A percentile compares a stretch with the other conserved stretches of the same genome.
These are phyloP conservation scores for Whalleya microplaca DNA, from an alignment of 2,329 filamentous ascomycete species.

Conservation along the genomic window DNA sequence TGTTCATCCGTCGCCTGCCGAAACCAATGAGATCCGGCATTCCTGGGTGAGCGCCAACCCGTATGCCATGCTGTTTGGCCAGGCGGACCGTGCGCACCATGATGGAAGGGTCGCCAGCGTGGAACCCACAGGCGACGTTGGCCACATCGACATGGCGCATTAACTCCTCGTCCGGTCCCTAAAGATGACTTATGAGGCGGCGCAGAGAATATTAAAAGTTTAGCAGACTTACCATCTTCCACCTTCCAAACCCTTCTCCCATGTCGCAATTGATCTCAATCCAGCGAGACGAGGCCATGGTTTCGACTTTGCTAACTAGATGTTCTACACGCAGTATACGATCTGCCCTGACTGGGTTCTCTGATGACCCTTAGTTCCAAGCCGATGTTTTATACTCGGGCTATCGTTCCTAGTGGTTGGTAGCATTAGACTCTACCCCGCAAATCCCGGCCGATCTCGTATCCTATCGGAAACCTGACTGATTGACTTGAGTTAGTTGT, in stretches of 20 bases:
- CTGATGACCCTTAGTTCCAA: background rate
- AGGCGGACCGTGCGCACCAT: conserved; percentile 63
- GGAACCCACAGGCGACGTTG: conserved; percentile 65
- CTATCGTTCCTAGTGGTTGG: background rate
- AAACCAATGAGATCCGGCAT: conserved; percentile 69
- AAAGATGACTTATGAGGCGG: conserved; percentile 8
- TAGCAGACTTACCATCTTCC: conserved; percentile 39
- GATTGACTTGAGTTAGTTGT: background rate
- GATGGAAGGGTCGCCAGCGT: conserved; percentile 64
- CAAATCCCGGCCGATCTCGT: background rate
- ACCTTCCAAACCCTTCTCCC: conserved; percentile 54
- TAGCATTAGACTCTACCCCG: background rate
- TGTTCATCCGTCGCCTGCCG: conserved; percentile 63
- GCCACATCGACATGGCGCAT: conserved; percentile 65
- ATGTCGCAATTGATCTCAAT: conserved; percentile 54
- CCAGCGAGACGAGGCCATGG: conserved; percentile 7
- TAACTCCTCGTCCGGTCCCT: conserved; percentile 62
- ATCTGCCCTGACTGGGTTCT: background rate
- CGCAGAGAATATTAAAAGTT: background rate
- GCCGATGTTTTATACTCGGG: background rate
- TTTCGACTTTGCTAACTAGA: background rate
- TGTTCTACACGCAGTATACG: background rate
- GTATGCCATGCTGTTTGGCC: conserved; percentile 61
- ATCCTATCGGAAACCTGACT: too few relatives aligned
- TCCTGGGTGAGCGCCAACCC: conserved; percentile 65